These are phyloP conservation scores for Fraxinus velutina DNA, from an alignment of 305 asterid genomes.

Conservation along the genomic window DNA sequence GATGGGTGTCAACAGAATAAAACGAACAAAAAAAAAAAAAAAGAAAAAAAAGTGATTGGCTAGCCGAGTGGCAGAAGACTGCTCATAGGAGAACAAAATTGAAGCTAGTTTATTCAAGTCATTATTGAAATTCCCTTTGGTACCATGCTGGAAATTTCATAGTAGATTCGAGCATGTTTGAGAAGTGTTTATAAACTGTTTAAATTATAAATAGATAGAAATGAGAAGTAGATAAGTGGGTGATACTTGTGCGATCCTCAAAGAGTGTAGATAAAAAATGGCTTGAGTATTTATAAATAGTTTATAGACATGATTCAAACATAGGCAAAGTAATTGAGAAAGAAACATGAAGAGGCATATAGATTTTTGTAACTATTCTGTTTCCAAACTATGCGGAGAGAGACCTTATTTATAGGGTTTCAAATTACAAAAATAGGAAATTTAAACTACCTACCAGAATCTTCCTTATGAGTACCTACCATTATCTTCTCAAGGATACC, in stretches of 20 bases:
- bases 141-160: neutral
- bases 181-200: neutral
- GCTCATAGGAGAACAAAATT: neutral
- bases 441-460: neutral
- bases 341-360: neutral
- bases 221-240: neutral
- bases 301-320: neutral
- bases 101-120: neutral
- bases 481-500: neutral
- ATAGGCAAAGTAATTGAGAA: neutral
- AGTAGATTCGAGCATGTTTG: neutral
- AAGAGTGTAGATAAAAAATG: neutral
- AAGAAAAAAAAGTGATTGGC: neutral
- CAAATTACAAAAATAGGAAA: neutral
- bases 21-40: too few relatives aligned
- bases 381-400: neutral
- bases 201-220: neutral
- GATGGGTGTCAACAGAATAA: neutral
- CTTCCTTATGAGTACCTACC: neutral
- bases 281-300: neutral
- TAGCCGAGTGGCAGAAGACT: neutral
- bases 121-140: neutral
- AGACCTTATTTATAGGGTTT: neutral
- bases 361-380: neutral
- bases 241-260: neutral